phyloP scores from a whole-genome alignment of 352 stramenopile species.

The Lagenidium giganteum region DNA sequence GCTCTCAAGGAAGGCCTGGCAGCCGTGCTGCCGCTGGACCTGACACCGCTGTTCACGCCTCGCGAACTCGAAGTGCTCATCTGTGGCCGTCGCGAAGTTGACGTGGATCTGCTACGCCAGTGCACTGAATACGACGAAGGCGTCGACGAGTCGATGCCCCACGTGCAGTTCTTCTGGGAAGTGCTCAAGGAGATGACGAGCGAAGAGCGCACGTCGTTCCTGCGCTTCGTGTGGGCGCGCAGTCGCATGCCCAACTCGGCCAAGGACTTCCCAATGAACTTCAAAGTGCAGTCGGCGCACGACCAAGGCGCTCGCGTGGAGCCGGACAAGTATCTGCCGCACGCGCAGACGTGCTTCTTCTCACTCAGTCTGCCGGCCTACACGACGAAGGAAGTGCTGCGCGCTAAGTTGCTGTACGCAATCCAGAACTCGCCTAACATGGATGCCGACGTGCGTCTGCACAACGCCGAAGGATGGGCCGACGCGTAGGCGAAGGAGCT shows the following conservation, averaged over 20 bases:
- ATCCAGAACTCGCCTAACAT: constrained; percentile 97
- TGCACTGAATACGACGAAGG: constrained; percentile 97
- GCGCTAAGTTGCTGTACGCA: constrained; percentile 86
- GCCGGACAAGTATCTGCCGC: constrained; percentile 92
- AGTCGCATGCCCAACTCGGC: constrained; percentile 95
- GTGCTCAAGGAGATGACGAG: constrained; percentile 94
- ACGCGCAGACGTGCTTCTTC: constrained; percentile 99
- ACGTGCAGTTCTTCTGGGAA: constrained; percentile 96
- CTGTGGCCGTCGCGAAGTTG: constrained; percentile 94
- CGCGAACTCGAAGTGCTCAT: constrained; percentile 95
- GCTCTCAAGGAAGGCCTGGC: constrained; percentile 85
- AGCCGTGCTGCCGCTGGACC: constrained; percentile 94
- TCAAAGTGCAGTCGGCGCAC: constrained; percentile 87
- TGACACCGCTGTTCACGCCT: constrained; percentile 94
- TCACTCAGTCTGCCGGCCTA: constrained; percentile 95
- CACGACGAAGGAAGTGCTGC: constrained; percentile 84
- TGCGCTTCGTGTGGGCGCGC: constrained; percentile 98
- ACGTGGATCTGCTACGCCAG: constrained; percentile 94
- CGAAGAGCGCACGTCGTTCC: constrained; percentile 93
- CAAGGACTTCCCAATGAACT: constrained; percentile 96
- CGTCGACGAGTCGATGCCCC: constrained; percentile 85
- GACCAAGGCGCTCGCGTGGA: constrained; percentile 68
- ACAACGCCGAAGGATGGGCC: constrained; percentile 90
- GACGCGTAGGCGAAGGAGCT: constrained; percentile 59
- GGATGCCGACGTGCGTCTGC: constrained; percentile 87